phyloP scores from a whole-genome alignment of 768 basidiomycete species.

The Pulveroboletus ravenelii region DNA sequence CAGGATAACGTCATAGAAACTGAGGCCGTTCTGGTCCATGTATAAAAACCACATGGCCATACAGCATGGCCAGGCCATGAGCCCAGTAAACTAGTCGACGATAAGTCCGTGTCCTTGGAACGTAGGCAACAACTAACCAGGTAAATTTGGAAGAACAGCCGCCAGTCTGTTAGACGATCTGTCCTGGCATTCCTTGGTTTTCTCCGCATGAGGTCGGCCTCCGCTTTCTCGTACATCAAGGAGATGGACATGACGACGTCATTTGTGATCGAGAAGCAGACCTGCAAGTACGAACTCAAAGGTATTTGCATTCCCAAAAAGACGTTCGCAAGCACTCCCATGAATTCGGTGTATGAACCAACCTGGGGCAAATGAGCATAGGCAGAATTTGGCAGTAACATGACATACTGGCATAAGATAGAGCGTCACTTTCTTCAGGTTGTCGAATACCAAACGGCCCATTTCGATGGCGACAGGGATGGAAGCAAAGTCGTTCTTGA shows the following conservation, averaged over 20 bases:
- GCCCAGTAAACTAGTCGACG: slow-evolving; percentile 35
- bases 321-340: slow-evolving; percentile 52
- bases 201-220: slow-evolving; percentile 45
- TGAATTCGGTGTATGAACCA: slow-evolving; percentile 58
- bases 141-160: slow-evolving; percentile 46
- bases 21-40: slow-evolving; percentile 36
- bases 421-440: slow-evolving; percentile 49
- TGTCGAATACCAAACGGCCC: slow-evolving; percentile 57
- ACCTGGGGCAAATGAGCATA: slow-evolving; percentile 25
- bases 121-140: slow-evolving; percentile 28
- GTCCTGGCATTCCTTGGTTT: slow-evolving; percentile 47
- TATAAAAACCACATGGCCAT: slow-evolving; percentile 41
- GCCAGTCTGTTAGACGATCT: slow-evolving; percentile 48
- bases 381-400: not conserved
- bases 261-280: slow-evolving; percentile 51
- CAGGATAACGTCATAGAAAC: slow-evolving; percentile 36
- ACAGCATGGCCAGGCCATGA: slow-evolving; percentile 44
- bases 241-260: slow-evolving; percentile 50
- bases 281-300: slow-evolving; percentile 51
- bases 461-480: slow-evolving; percentile 56
- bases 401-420: slow-evolving; percentile 40
- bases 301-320: slow-evolving; percentile 56
- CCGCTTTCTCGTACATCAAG: slow-evolving; percentile 49
- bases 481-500: slow-evolving; percentile 56
- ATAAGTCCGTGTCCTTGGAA: slow-evolving; percentile 1